These are phyloP conservation scores for Kitagawia praeruptora DNA, from an alignment of 129 eudicot species.

Conservation along the genomic window DNA sequence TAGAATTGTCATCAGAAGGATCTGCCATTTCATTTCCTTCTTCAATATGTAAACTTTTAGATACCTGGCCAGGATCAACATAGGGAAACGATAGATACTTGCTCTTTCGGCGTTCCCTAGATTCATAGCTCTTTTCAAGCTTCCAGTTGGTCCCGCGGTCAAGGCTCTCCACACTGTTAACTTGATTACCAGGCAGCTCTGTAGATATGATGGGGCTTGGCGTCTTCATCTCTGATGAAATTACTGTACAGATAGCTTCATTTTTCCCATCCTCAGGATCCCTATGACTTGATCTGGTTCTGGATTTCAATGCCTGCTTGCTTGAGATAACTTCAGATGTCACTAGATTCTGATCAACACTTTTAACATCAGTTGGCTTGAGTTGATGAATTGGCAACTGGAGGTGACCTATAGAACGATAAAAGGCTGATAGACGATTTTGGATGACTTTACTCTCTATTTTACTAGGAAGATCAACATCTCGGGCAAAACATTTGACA, in stretches of 20 bases:
- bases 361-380: constrained; percentile 21
- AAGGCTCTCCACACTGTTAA: constrained; percentile 3
- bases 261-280: not conserved
- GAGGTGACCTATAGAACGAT: constrained; percentile 44
- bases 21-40: constrained; percentile 19
- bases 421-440: constrained; percentile 51
- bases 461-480: constrained; percentile 17
- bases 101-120: constrained; percentile 64
- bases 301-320: not conserved
- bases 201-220: not conserved
- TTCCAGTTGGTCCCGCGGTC: constrained; percentile 12
- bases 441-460: constrained; percentile 27
- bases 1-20: not conserved
- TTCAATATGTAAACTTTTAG: constrained; percentile 11
- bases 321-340: not conserved
- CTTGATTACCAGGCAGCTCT: not conserved
- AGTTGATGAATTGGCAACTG: constrained; percentile 52
- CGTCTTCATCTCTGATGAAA: not conserved
- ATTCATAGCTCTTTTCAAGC: constrained; percentile 29
- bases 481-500: constrained; percentile 30
- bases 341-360: constrained; percentile 8
- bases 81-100: constrained; percentile 58
- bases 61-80: constrained; percentile 13
- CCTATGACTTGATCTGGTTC: not conserved
- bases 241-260: not conserved